These are phyloP conservation scores for Tulasnella sp. DNA, from an alignment of 768 basidiomycete genomes.

Conservation along the genomic window DNA sequence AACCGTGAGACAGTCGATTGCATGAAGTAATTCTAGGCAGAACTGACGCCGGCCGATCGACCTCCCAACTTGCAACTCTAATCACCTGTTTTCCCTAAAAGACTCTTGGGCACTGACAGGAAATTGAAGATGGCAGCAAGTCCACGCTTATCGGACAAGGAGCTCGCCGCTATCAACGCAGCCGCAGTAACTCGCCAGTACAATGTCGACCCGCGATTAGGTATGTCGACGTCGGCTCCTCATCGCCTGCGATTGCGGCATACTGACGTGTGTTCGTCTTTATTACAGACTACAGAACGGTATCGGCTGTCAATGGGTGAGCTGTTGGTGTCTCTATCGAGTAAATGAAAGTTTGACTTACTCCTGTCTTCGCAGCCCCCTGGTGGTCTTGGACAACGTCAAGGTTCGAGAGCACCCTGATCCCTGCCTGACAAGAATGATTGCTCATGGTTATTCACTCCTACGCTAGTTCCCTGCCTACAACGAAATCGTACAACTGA, in stretches of 20 bases:
- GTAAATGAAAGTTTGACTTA: neutral
- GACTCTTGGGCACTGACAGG: neutral
- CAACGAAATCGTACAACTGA: conserved; percentile 95
- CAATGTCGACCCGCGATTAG: conserved; percentile 80
- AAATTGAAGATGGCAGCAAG: conserved; percentile 12
- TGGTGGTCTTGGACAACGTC: conserved; percentile 97
- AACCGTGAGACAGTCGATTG: neutral
- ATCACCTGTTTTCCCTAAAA: neutral
- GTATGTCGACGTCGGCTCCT: conserved; percentile 38
- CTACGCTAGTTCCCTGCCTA: conserved; percentile 79
- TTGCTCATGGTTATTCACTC: conserved; percentile 9
- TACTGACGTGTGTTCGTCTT: neutral
- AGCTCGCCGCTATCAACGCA: conserved; percentile 73
- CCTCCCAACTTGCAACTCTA: neutral
- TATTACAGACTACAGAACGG: conserved; percentile 84
- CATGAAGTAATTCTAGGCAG: conserved; percentile 1
- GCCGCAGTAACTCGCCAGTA: conserved; percentile 85
- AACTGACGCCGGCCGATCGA: neutral
- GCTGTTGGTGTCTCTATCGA: conserved; percentile 26
- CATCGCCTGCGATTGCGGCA: conserved; percentile 14
- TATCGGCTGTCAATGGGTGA: conserved; percentile 96
- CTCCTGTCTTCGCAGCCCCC: conserved; percentile 48
- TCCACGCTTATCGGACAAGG: conserved; percentile 40
- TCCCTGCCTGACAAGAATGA: neutral
- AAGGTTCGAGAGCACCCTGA: conserved; percentile 48